Conservation (phyloP, 805 yeast genomes). For the Lachancea waltii region DNA sequence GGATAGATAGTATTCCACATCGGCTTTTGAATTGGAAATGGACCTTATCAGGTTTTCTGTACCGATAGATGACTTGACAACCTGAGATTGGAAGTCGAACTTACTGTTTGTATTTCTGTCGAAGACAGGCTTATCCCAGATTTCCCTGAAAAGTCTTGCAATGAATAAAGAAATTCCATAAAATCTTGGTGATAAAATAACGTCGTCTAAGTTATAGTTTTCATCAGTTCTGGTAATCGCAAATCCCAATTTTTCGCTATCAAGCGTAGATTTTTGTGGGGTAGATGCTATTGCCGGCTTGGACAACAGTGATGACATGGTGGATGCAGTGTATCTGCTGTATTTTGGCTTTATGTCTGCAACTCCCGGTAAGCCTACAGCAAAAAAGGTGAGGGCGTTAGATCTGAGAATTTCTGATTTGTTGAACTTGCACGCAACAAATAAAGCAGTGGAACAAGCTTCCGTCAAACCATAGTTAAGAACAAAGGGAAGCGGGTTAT, state of each 20-base stretch:
- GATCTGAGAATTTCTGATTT: conserved; percentile 46
- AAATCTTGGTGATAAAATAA: conserved; percentile 85
- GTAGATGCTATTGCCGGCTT: conserved; percentile 21
- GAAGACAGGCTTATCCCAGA: conserved; percentile 75
- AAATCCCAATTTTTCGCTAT: conserved; percentile 3
- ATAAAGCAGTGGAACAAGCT: conserved; percentile 82
- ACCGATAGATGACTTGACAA: conserved; percentile 22
- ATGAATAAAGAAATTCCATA: conserved; percentile 79
- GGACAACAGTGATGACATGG: conserved; percentile 25
- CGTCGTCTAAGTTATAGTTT: conserved; percentile 51
- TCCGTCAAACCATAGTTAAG: conserved; percentile 82
- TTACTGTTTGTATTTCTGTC: conserved; percentile 25
- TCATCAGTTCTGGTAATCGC: conserved; percentile 9
- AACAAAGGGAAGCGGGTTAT: conserved; percentile 62
- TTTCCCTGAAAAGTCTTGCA: conserved; percentile 68
- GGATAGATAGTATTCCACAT: conserved; percentile 63
- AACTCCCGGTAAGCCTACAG: conserved; percentile 38
- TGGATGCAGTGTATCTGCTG: conserved; percentile 26
- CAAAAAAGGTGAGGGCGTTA: conserved; percentile 39
- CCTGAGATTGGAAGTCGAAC: conserved; percentile 10
- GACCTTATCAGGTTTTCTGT: conserved; percentile 20
- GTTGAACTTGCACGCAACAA: conserved; percentile 71
- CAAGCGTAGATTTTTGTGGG: conserved; percentile 14
- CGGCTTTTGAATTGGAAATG: conserved; percentile 31
- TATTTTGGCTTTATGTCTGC: conserved; percentile 39